A percentile compares a stretch with the other conserved stretches of the same genome.
phyloP scores from a whole-genome alignment of 169 alveolate genomes.

The Plasmodium sp. region DNA sequence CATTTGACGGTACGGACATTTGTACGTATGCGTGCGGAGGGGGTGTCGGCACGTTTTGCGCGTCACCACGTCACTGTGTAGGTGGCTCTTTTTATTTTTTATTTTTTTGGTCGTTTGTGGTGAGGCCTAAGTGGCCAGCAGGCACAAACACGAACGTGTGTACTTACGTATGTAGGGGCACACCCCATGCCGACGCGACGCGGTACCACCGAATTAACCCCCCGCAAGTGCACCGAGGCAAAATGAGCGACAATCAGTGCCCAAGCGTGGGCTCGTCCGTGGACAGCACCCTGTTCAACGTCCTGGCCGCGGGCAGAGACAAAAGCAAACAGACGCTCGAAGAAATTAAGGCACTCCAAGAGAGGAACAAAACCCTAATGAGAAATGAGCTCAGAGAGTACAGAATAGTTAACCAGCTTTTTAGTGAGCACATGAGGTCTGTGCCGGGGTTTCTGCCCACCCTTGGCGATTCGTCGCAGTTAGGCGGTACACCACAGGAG shows the following conservation, averaged over 20 bases:
- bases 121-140: too few relatives aligned
- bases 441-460: neutral
- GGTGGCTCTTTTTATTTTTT: neutral
- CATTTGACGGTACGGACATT: neutral
- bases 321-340: conserved; percentile 29
- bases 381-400: conserved; percentile 40
- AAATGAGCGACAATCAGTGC: neutral
- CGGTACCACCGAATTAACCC: neutral
- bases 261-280: conserved; percentile 23
- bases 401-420: conserved; percentile 5
- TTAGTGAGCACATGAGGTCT: neutral
- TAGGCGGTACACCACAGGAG: neutral
- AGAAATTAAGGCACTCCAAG: conserved; percentile 17
- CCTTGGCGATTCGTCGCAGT: neutral
- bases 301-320: conserved; percentile 23
- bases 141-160: neutral
- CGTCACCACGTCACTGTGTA: neutral
- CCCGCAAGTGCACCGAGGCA: neutral
- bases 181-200: neutral
- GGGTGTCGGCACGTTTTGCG: neutral
- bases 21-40: neutral
- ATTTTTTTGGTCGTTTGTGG: neutral
- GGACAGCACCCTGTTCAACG: conserved; percentile 24
- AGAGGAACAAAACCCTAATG: neutral
- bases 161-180: neutral